Base-by-base conservation (phyloP, 768 basidiomycete species). In the Dentipellis sp. region DNA sequence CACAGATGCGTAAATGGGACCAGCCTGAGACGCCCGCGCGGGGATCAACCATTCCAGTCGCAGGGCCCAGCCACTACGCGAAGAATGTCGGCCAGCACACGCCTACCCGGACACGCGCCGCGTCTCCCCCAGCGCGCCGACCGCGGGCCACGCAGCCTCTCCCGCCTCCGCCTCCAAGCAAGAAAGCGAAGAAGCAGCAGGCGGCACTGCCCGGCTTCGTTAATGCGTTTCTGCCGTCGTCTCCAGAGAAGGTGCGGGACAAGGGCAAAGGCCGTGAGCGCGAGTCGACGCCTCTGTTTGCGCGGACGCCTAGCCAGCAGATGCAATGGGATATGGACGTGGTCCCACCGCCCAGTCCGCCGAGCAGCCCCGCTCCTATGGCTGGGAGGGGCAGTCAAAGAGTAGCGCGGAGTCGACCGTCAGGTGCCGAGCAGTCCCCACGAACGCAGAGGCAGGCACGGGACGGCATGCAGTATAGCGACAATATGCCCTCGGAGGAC, bases 141-240 rank as follows among this genome's bases (percentile, higher is more conserved):
- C 29, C 29, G 29, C 29, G 29, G 29, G 6, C 29, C 6, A 29
- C 29, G 29, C 29, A 29, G 6, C 29, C 29, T 29, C 29, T 29
- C 6, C 53, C 19, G 53, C 42, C 53, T 11, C 53, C 53, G 17
- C 53, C 42, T 21, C 46, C 45, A 34, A 16, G 22, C 42, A 45
- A 23, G 21, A 40, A 16, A 21, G 12, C 37, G n/a, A 23, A 29
- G 12, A 60, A 57, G 54, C n/a, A 23, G 39, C 42, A 14, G 10
- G 48, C 45, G 16, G 34, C 16, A 3, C 56, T 42, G n/a, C 56
- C 59, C 6, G 61, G 61, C 7, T 62, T 62, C 38, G 56, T 60
- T 11, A 62, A 62, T n/a, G 47, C 51, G 2, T 62, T 62, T 37
- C 47, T 21, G 16, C 9, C 52, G 2, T 35, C 56, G 8, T 37